Evolutionary conservation across 805 yeast species (phyloP), one percentile per base, ranked within the genome.

Genomic region (Saturnispora galanensis): DNA sequence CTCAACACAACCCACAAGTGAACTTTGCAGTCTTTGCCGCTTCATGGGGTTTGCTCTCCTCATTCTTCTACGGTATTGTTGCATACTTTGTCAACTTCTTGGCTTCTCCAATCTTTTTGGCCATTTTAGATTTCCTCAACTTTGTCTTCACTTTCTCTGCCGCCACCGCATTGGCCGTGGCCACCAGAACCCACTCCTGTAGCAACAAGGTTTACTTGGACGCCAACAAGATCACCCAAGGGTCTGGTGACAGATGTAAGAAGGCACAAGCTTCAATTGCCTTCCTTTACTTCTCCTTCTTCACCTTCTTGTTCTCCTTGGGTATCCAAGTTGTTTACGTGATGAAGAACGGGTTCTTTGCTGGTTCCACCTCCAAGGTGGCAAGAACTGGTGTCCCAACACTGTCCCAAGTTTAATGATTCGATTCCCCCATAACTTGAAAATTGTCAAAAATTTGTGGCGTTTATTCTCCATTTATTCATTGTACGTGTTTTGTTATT

Each of bases 151-250:
- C 96, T 46, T 86, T 93, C 65, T 79, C 97, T 41, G 97, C 86
- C 53, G 97, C 89, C 58, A 79, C 95, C 47, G 96, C 96, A 43
- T 71, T 93, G 61, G 97, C 97, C 44, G 95, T 86, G 49, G 94
- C 80, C 58, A 79, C 84, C 61, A 79, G 89, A 67, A 74, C 73
- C 52, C 96, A 88, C 74, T 82, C 95, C 35, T 90, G 98, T 74
- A 48, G 70, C 55, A 83, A 87, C 78, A 53, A 69, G 50, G 47
- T 35, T 45, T 88, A 85, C 73, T 49, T 88, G 53, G 70, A 77
- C 55, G 40, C 56, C 52, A 90, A 90, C 76, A 65, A 65, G 50
- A 74, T 85, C 56, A 66, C 84, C 49, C 86, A 85, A 70, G 94
- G 95, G 54, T 72, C 81, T 36, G 58, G 69, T 17, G 84, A 78